phyloP scores from a whole-genome alignment of 768 basidiomycete species.

The Neoboletus brunneissimus region DNA sequence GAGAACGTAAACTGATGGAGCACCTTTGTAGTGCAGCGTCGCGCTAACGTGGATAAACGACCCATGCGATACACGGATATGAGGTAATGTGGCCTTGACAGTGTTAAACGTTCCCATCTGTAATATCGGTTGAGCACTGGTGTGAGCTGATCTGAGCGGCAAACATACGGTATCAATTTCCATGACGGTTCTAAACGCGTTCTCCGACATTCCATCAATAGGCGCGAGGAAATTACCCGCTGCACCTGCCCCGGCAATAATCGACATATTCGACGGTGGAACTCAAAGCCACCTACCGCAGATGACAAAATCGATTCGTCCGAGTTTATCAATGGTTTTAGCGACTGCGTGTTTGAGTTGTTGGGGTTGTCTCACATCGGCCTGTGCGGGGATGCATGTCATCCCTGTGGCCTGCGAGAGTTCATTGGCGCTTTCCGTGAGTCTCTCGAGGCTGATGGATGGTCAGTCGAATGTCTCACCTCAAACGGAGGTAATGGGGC shows the following conservation, averaged over 20 bases:
- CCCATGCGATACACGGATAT: constrained; percentile 70
- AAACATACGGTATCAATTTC: constrained; percentile 83
- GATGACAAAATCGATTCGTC: constrained; percentile 91
- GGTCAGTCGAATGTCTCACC: constrained; percentile 1
- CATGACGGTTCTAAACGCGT: constrained; percentile 88
- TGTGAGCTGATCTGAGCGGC: not conserved
- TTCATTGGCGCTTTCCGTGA: constrained; percentile 65
- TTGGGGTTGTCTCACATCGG: constrained; percentile 79
- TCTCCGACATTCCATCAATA: constrained; percentile 78
- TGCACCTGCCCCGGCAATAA: constrained; percentile 54
- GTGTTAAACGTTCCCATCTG: constrained; percentile 93
- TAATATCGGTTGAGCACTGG: not conserved
- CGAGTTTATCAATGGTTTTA: constrained; percentile 71
- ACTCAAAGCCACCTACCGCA: constrained; percentile 56
- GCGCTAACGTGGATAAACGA: constrained; percentile 89
- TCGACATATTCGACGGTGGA: not conserved
- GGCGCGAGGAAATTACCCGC: constrained; percentile 96
- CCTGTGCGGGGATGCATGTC: constrained; percentile 68
- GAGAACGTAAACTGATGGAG: not conserved
- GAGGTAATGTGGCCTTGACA: constrained; percentile 82
- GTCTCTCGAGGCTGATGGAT: constrained; percentile 58
- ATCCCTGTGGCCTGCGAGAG: constrained; percentile 68
- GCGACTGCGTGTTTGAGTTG: constrained; percentile 73
- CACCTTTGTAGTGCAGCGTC: constrained; percentile 82
- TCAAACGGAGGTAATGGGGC: constrained; percentile 20